phyloP scores from a whole-genome alignment of 2,329 filamentous ascomycete genomes.

The Fusarium duplospermum region DNA sequence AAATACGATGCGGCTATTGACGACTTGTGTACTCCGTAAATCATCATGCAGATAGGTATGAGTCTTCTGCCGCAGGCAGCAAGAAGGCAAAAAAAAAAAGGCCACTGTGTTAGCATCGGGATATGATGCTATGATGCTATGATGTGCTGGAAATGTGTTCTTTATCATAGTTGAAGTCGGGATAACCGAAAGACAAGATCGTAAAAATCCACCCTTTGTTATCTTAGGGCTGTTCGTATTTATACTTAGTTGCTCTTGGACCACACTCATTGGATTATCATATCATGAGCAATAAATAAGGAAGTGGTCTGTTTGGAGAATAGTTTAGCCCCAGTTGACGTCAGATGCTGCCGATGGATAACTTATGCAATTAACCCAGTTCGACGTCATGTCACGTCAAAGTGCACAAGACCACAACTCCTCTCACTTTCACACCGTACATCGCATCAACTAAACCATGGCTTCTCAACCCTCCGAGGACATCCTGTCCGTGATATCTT shows the following conservation, averaged over 20 bases:
- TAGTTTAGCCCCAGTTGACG: not conserved
- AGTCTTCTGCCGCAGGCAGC: too few relatives aligned
- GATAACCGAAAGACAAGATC: too few relatives aligned
- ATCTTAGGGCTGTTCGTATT: not conserved
- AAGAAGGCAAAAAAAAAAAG: too few relatives aligned
- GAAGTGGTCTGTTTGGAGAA: not conserved
- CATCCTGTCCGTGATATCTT: not conserved
- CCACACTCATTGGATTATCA: not conserved
- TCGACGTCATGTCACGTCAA: not conserved
- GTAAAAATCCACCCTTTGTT: not conserved
- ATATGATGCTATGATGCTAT: too few relatives aligned
- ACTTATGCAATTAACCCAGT: not conserved
- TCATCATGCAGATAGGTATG: too few relatives aligned
- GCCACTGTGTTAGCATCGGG: too few relatives aligned
- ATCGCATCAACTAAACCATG: not conserved
- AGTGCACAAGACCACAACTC: not conserved
- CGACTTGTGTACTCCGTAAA: not conserved
- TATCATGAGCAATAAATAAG: not conserved
- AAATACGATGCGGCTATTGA: not conserved
- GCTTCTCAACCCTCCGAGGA: not conserved
- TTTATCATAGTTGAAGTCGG: too few relatives aligned
- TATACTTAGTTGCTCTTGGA: not conserved
- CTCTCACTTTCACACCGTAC: not conserved
- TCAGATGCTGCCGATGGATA: not conserved
- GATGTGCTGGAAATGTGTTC: too few relatives aligned